phyloP scores from a whole-genome alignment of 495 filamentous ascomycete genomes.

The Thermochaetoides thermophila region DNA sequence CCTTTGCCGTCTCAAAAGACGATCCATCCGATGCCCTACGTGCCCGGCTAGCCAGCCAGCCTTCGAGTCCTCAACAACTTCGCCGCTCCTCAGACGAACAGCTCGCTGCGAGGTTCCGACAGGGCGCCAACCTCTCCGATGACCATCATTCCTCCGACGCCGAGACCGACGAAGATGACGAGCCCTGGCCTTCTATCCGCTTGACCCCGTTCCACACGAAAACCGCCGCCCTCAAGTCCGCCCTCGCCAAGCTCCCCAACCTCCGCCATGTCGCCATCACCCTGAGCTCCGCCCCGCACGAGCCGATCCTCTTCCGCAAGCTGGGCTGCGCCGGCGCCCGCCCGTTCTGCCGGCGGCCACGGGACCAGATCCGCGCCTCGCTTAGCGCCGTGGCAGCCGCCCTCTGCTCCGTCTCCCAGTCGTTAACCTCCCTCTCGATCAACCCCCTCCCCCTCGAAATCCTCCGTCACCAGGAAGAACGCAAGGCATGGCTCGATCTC shows the following conservation, averaged over 20 bases:
- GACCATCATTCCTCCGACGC: too few species aligned
- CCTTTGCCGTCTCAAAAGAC: too few species aligned
- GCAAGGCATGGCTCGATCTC: constrained; percentile 29
- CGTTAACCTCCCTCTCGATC: constrained; percentile 25
- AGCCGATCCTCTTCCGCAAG: constrained; percentile 23
- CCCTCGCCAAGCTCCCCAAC: constrained; percentile 29
- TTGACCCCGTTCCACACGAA: constrained; percentile 28
- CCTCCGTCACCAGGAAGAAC: constrained; percentile 23
- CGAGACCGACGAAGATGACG: too few species aligned
- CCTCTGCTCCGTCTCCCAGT: too few species aligned
- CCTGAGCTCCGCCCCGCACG: constrained; percentile 27
- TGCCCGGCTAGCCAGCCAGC: too few species aligned
- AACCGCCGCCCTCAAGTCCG: constrained; percentile 24
- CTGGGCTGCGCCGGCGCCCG: too few species aligned
- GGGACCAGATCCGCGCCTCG: constrained; percentile 27
- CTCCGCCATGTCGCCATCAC: constrained; percentile 28
- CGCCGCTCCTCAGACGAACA: constrained; percentile 25
- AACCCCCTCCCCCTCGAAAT: constrained; percentile 33
- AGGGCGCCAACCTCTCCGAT: constrained; percentile 24
- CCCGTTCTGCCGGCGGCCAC: too few species aligned
- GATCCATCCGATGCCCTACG: too few species aligned
- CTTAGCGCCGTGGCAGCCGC: constrained; percentile 27
- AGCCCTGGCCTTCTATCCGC: constrained; percentile 18
- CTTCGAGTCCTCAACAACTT: too few species aligned
- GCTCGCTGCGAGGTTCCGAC: constrained; percentile 20